Percentiles rank a stretch among this genome's conserved stretches.
phyloP scores from a whole-genome alignment of 306 rosid species.

The Arachis stenosperma region DNA sequence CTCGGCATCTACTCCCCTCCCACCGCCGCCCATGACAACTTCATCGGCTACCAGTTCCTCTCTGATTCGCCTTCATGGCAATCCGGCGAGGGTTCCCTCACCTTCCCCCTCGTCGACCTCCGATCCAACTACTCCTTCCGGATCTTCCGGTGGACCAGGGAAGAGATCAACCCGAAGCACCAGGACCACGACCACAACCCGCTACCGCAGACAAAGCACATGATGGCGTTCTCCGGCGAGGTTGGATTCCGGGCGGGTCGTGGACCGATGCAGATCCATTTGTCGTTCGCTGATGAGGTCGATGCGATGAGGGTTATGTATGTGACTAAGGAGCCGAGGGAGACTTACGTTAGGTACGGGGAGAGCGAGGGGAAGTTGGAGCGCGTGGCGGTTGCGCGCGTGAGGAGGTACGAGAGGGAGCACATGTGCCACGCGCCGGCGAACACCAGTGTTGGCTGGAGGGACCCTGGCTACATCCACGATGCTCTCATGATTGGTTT shows the following conservation, averaged over 20 bases:
- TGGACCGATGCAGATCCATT: slow-evolving; percentile 84
- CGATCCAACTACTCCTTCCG: slow-evolving; percentile 83
- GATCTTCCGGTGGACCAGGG: slow-evolving; percentile 73
- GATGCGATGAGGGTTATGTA: slow-evolving; percentile 91
- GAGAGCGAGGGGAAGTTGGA: slow-evolving; percentile 43
- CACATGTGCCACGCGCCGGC: slow-evolving; percentile 93
- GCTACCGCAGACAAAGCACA: slow-evolving; percentile 59
- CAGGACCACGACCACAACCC: slow-evolving; percentile 80
- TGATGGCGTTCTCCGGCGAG: slow-evolving; percentile 54
- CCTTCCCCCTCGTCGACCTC: slow-evolving; percentile 70
- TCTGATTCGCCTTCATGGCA: slow-evolving; percentile 57
- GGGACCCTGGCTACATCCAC: slow-evolving; percentile 89
- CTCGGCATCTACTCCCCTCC: slow-evolving; percentile 85
- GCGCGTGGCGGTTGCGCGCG: slow-evolving; percentile 53
- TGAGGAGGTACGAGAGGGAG: slow-evolving; percentile 68
- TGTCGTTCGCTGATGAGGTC: slow-evolving; percentile 56
- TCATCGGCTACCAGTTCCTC: slow-evolving; percentile 82
- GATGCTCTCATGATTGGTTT: slow-evolving; percentile 67
- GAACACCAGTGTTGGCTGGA: slow-evolving; percentile 71
- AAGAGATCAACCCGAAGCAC: slow-evolving; percentile 64
- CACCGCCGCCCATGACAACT: slow-evolving; percentile 54
- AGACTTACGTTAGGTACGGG: slow-evolving; percentile 63
- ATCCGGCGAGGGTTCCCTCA: slow-evolving; percentile 70
- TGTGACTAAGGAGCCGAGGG: slow-evolving; percentile 48
- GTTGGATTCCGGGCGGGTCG: slow-evolving; percentile 47